A percentile compares a stretch with the other conserved stretches of the same genome.
Evolutionary conservation across 805 yeast species (phyloP).

Genomic region (Cyberlindnera saturnus): DNA sequence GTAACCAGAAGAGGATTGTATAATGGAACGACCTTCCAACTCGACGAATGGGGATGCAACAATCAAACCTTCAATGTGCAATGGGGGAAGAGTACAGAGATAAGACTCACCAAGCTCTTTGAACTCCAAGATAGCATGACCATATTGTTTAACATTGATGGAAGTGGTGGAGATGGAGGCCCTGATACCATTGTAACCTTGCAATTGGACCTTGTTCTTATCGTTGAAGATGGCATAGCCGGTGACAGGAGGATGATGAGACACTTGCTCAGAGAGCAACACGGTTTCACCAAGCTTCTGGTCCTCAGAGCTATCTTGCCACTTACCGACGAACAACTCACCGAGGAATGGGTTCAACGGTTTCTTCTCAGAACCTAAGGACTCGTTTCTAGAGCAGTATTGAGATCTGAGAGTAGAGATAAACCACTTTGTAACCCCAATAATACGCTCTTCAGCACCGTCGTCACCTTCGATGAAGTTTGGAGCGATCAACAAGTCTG

Average conservation of each 20-base stretch:
- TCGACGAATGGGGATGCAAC: conserved; percentile 93
- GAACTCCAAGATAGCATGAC: conserved; percentile 75
- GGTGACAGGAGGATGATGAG: conserved; percentile 98
- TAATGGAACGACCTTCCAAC: conserved; percentile 80
- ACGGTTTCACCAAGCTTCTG: conserved; percentile 66
- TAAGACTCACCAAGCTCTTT: conserved; percentile 60
- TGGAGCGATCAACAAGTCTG: conserved; percentile 75
- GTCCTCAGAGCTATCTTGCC: conserved; percentile 52
- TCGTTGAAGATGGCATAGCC: conserved; percentile 81
- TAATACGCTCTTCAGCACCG: conserved; percentile 56
- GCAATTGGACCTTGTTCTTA: conserved; percentile 57
- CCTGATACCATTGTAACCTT: conserved; percentile 87
- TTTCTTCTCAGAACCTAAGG: conserved; percentile 93
- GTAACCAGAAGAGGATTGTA: conserved; percentile 79
- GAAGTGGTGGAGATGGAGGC: conserved; percentile 78
- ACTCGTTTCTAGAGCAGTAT: conserved; percentile 87
- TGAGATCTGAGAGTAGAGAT: conserved; percentile 88
- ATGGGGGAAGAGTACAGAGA: conserved; percentile 83
- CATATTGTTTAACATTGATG: conserved; percentile 83
- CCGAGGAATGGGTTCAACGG: conserved; percentile 96
- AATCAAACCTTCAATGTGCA: conserved; percentile 90
- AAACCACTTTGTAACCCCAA: conserved; percentile 87
- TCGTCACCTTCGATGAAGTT: conserved; percentile 41
- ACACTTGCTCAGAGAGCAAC: conserved; percentile 85
- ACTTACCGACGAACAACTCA: conserved; percentile 86